These are phyloP conservation scores for Glycyrrhiza uralensis DNA, from an alignment of 306 rosid genomes.

Conservation along the genomic window DNA sequence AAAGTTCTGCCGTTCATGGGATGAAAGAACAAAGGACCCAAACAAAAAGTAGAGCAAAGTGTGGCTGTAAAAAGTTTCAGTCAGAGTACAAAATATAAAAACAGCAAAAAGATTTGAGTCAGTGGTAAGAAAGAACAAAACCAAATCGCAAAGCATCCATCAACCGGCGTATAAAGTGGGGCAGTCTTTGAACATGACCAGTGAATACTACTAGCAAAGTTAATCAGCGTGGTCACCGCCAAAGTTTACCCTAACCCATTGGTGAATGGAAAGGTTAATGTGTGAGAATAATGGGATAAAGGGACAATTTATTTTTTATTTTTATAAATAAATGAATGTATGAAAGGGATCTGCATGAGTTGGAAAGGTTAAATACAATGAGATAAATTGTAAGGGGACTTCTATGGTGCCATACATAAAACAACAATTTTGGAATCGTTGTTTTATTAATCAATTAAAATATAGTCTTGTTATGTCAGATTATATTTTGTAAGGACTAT, in stretches of 20 bases:
- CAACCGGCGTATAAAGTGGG: conserved; percentile 20
- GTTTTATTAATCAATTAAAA: too few species aligned
- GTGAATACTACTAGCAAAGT: not conserved
- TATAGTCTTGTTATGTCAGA: too few species aligned
- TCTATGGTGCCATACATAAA: too few species aligned
- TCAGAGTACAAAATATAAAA: conserved; percentile 26
- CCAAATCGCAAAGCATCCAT: conserved; percentile 22
- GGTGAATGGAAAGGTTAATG: conserved; percentile 23
- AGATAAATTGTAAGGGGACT: too few species aligned
- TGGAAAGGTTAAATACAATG: conserved; percentile 1
- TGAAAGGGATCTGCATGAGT: not conserved
- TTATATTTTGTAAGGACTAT: too few species aligned
- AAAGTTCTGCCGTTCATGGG: too few species aligned
- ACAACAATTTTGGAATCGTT: too few species aligned
- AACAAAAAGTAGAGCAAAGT: conserved; percentile 32
- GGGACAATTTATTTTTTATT: not conserved
- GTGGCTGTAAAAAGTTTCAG: conserved; percentile 30
- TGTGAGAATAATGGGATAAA: not conserved
- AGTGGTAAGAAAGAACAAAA: conserved; percentile 20
- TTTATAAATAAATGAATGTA: not conserved
- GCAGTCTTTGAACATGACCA: not conserved
- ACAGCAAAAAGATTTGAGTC: conserved; percentile 6
- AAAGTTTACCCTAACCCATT: not conserved
- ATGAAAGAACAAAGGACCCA: not conserved
- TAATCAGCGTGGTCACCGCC: not conserved